phyloP scores from a whole-genome alignment of 2,329 filamentous ascomycete species.

The Trichoderma afroharzianum region DNA sequence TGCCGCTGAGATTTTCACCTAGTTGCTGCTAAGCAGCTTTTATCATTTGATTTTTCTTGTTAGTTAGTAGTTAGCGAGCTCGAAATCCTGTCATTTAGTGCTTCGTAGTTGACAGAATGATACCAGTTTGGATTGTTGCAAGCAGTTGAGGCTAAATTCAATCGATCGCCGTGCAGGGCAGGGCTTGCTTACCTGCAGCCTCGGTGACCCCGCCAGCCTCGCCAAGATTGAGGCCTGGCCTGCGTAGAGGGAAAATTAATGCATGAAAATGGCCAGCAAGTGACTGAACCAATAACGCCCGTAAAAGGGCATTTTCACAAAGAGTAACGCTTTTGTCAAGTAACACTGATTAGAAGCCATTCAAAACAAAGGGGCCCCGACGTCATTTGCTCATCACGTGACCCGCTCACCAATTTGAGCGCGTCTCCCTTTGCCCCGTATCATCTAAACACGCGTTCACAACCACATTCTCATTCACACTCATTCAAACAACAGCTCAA shows the following conservation, averaged over 20 bases:
- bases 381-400: slow-evolving; percentile 6
- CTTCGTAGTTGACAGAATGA: not conserved
- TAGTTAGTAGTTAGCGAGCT: not conserved
- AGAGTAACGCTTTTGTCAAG: no score
- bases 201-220: not conserved
- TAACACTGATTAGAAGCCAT: not conserved
- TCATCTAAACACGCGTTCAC: slow-evolving; percentile 11
- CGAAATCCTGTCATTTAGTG: not conserved
- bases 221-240: not conserved
- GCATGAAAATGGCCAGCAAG: not conserved
- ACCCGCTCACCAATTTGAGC: not conserved
- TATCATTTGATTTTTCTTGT: not conserved
- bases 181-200: not conserved
- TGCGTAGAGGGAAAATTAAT: not conserved
- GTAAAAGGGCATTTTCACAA: not conserved
- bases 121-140: not conserved
- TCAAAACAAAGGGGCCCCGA: not conserved
- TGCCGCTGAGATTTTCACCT: slow-evolving; percentile 13
- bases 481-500: not conserved
- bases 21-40: not conserved
- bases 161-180: not conserved
- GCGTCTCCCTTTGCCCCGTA: slow-evolving; percentile 10
- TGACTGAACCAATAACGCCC: not conserved
- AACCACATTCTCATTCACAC: not conserved
- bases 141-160: not conserved